Conservation (phyloP, 331 rosid genomes). For the Acacia pycnantha region DNA sequence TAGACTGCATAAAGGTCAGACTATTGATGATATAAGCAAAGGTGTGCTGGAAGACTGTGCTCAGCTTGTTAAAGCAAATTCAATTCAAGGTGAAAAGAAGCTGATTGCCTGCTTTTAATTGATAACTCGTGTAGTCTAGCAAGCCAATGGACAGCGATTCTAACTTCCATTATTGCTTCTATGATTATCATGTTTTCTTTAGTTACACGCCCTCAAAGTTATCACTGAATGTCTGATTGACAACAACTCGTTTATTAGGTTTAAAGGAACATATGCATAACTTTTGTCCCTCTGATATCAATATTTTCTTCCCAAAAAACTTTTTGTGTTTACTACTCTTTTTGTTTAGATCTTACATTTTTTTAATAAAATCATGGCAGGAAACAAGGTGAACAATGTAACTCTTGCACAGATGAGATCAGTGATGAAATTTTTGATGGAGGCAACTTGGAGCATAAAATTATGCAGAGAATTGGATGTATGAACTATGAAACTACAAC, state of each 20-base stretch:
- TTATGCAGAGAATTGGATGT: too few species aligned
- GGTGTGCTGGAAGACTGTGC: constrained; percentile 71
- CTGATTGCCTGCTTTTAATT: not conserved
- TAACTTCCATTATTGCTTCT: not conserved
- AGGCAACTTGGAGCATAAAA: too few species aligned
- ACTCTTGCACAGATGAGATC: too few species aligned
- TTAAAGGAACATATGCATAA: not conserved
- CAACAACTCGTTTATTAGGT: not conserved
- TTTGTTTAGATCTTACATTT: not conserved
- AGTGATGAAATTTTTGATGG: too few species aligned
- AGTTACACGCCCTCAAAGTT: not conserved
- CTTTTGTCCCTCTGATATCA: not conserved
- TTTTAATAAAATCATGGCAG: constrained; percentile 26
- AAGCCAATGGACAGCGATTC: not conserved
- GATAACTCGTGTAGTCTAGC: not conserved
- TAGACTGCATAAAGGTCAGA: constrained; percentile 68
- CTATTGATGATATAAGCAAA: constrained; percentile 66
- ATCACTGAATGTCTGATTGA: not conserved
- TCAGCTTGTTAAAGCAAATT: constrained; percentile 82
- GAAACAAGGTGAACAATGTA: constrained; percentile 71
- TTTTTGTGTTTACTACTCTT: not conserved
- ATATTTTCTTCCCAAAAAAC: not conserved
- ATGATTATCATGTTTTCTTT: not conserved
- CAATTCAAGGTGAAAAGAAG: constrained; percentile 58
- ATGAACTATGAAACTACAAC: too few species aligned